These are phyloP conservation scores for Aspergillus felis DNA, from an alignment of 2,329 filamentous ascomycete species.

Conservation along the genomic window DNA sequence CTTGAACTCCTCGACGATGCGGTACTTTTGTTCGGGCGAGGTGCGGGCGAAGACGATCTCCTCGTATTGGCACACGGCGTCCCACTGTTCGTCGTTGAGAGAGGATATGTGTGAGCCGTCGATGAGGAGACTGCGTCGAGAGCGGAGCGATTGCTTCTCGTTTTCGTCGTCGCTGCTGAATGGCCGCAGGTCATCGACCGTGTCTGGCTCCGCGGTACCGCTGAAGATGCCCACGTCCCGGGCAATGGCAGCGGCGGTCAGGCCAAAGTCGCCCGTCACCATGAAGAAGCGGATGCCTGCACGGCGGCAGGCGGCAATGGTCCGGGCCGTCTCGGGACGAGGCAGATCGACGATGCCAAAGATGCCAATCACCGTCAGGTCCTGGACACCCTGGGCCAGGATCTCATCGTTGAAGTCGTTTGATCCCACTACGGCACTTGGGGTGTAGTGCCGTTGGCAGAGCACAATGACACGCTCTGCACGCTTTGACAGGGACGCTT, in stretches of 20 bases:
- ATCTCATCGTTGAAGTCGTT: constrained; percentile 53
- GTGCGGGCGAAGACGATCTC: constrained; percentile 48
- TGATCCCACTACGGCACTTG: constrained; percentile 40
- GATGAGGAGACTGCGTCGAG: constrained; percentile 56
- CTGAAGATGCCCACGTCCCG: constrained; percentile 41
- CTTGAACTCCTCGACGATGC: constrained; percentile 41
- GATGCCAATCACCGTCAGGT: constrained; percentile 50
- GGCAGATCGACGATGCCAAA: constrained; percentile 46
- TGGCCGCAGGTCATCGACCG: constrained; percentile 50
- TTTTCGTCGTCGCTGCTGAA: constrained; percentile 8
- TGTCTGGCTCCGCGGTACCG: constrained; percentile 49
- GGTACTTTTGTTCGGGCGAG: constrained; percentile 41
- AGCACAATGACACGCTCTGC: constrained; percentile 68
- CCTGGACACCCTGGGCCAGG: constrained; percentile 35
- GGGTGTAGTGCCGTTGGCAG: constrained; percentile 56
- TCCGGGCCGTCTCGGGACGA: constrained; percentile 32
- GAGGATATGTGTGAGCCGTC: constrained; percentile 63
- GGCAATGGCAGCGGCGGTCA: constrained; percentile 40
- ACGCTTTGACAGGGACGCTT: constrained; percentile 65
- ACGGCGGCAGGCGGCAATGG: constrained; percentile 32
- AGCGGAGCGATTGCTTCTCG: constrained; percentile 18
- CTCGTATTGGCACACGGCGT: constrained; percentile 54
- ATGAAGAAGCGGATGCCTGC: constrained; percentile 42
- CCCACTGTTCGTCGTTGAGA: constrained; percentile 66
- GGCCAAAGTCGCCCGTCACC: constrained; percentile 42